Evolutionary conservation across 2,329 filamentous ascomycete genomes (phyloP).

Genomic region (Stachybotrys chartarum): DNA sequence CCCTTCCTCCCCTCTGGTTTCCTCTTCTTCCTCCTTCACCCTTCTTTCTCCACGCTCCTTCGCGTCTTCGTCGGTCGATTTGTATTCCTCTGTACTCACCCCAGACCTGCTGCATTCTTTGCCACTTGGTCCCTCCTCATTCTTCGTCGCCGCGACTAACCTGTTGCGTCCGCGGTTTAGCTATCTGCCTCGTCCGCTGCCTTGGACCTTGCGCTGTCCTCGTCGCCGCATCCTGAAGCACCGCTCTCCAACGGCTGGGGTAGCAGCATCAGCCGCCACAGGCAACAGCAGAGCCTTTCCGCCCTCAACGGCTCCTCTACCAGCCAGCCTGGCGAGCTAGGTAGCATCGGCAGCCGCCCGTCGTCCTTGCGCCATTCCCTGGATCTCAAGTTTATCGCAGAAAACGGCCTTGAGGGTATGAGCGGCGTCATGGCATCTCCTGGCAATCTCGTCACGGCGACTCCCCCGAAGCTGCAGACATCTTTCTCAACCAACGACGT

Average conservation of each 20-base stretch:
- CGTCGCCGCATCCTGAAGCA: conserved; percentile 55
- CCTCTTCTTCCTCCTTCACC: neutral
- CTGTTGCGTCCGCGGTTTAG: conserved; percentile 35
- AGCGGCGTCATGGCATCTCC: conserved; percentile 36
- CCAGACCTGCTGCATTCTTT: conserved; percentile 1
- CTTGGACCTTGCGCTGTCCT: conserved; percentile 69
- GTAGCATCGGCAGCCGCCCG: conserved; percentile 39
- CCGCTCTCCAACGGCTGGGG: conserved; percentile 47
- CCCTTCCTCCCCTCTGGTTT: neutral
- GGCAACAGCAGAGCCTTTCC: conserved; percentile 54
- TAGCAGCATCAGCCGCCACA: conserved; percentile 56
- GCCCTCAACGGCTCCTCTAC: conserved; percentile 34
- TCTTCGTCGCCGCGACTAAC: conserved; percentile 24
- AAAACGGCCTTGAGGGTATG: conserved; percentile 31
- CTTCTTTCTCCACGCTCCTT: neutral
- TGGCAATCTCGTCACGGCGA: conserved; percentile 46
- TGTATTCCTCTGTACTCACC: conserved; percentile 5
- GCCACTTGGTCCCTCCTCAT: conserved; percentile 5
- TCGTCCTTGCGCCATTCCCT: conserved; percentile 51
- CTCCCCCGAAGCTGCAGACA: conserved; percentile 69
- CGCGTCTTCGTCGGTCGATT: conserved; percentile 3
- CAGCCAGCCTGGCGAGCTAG: conserved; percentile 36
- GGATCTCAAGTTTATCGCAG: conserved; percentile 44
- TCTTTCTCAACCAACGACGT: conserved; percentile 90
- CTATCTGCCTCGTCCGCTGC: conserved; percentile 75